Evolutionary conservation across 73 alveolate species (phyloP).

Genomic region (Stentor roeselii): DNA sequence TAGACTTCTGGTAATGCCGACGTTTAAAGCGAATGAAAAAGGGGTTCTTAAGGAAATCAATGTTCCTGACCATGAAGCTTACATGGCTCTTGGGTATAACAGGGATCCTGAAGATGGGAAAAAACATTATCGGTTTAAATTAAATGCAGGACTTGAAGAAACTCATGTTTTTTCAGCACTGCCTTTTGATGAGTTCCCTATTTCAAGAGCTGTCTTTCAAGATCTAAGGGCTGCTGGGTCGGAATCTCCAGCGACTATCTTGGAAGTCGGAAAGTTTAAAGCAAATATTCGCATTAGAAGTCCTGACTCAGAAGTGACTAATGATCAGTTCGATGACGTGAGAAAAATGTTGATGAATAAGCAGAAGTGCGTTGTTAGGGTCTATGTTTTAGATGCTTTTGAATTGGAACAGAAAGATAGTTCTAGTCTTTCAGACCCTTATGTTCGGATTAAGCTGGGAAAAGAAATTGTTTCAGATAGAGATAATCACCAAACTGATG

Average conservation of each 20-base stretch:
- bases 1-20: neutral
- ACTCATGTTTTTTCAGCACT: neutral
- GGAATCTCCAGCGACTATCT: neutral
- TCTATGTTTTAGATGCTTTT: slow-evolving; percentile 15
- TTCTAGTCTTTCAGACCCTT: slow-evolving; percentile 23
- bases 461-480: neutral
- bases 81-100: neutral
- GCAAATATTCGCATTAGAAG: neutral
- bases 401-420: slow-evolving; percentile 12
- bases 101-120: slow-evolving; percentile 4
- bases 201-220: neutral
- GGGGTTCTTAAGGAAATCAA: neutral
- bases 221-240: neutral
- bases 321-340: neutral
- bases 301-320: neutral
- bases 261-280: slow-evolving; percentile 13
- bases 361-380: slow-evolving; percentile 13
- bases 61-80: neutral
- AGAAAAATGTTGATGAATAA: neutral
- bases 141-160: neutral
- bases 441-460: slow-evolving; percentile 23
- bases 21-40: neutral
- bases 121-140: slow-evolving; percentile 20
- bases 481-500: slow-evolving; percentile 2
- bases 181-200: neutral